Evolutionary conservation across 495 filamentous ascomycete species (phyloP), one percentile per base, ranked within the genome.

Genomic region (Chaetomium fimeti): DNA sequence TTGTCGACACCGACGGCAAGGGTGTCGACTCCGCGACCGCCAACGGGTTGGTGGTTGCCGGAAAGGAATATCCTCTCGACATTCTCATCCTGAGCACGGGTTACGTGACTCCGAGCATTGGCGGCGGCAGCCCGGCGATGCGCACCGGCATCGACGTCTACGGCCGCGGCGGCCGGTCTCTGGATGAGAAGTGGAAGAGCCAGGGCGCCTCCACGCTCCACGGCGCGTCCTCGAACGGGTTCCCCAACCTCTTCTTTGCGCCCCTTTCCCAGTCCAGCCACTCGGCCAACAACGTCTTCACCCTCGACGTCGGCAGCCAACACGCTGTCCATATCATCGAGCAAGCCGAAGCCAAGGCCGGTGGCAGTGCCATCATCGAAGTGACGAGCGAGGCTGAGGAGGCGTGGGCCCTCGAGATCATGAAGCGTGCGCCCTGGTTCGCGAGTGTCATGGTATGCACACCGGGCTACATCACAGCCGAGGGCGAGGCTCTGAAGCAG

Each of bases 231-330:
- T 72, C 66, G 11, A 63, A 67, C 60, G 77, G 75, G 5, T 85
- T 85, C 60, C 84, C 85, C 25, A 87, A 86, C 60, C 66, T 86
- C 16, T 85, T 86, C 71, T 79, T 78, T 57, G 55, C 75, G 0
- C 77, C 77, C 24, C 51, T 73, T 0, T 55, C 62, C 22, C 85
- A 88, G 70, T 58, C 71, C 0, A 72, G 66, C 28, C 61, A 70
- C 40, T 74, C 66, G 48, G 71, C 72, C 2, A 87, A 84, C 70
- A 77, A 76, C 42, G 65, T 70, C 9, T 77, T 76, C 60, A 71
- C 70, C 24, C 65, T 85, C 2, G 81, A 83, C 48, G 64, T 69
- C 9, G 65, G 77, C 18, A 61, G 74, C 0, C 67, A 62, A 13
- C 77, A 85, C 29, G 66, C 81, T 1, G 79, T 77, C 5, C 77